A percentile compares a stretch with the other conserved stretches of the same genome.
These are phyloP conservation scores for Eragrostis curvula DNA, from an alignment of 176 grass and related monocot genomes.

Conservation along the genomic window DNA sequence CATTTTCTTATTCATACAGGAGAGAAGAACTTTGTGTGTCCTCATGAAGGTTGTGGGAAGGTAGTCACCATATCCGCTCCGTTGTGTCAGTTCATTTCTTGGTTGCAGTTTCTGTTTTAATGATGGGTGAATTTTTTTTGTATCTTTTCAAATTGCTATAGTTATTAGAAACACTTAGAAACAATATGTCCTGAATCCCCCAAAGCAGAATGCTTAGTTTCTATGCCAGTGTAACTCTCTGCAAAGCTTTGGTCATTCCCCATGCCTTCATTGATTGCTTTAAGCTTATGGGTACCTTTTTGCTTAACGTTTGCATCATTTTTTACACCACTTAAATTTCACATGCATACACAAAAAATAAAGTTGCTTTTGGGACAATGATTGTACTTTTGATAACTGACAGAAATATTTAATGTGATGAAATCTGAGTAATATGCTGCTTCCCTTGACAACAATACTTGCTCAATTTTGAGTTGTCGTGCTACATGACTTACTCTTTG, in stretches of 20 bases:
- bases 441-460: neutral
- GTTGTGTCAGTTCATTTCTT: constrained; percentile 21
- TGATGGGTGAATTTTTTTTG: neutral
- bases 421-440: neutral
- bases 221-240: neutral
- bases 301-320: neutral
- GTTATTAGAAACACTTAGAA: constrained; percentile 3
- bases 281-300: neutral
- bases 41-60: constrained; percentile 94
- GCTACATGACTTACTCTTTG: neutral
- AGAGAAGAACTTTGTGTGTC: constrained; percentile 83
- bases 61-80: constrained; percentile 43
- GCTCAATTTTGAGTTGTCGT: neutral
- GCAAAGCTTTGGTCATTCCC: neutral
- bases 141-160: constrained; percentile 12
- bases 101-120: neutral
- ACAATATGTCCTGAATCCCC: constrained; percentile 16
- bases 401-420: neutral
- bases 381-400: neutral
- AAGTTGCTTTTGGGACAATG: neutral
- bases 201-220: constrained; percentile 15
- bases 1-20: constrained; percentile 97
- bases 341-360: neutral
- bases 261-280: neutral
- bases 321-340: neutral